Evolutionary conservation across 768 basidiomycete genomes (phyloP).

Genomic region (Kwoniella dejecticola): DNA sequence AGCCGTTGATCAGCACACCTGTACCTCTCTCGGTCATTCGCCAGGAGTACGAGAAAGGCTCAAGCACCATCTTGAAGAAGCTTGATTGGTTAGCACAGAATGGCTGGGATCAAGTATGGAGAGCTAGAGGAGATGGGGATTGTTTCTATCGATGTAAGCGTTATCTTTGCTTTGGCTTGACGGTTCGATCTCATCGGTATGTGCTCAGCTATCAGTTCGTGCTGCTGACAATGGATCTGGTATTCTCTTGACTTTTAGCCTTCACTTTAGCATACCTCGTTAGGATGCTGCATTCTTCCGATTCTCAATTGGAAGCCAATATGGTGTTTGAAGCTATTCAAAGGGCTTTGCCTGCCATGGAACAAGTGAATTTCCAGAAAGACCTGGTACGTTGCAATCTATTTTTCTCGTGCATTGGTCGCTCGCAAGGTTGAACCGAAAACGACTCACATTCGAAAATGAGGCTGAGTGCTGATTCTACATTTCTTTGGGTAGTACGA

Average conservation of each 20-base stretch:
- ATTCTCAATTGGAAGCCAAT: conserved; percentile 60
- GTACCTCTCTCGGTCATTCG: conserved; percentile 49
- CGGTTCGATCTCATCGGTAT: too few species aligned
- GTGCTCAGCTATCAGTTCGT: background rate
- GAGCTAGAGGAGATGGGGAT: conserved; percentile 74
- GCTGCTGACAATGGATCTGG: too few species aligned
- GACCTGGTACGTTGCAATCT: conserved; percentile 68
- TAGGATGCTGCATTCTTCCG: conserved; percentile 62
- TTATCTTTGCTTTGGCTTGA: background rate
- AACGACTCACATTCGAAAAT: background rate
- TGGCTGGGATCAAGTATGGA: conserved; percentile 69
- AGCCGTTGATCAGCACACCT: conserved; percentile 55
- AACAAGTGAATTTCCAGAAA: conserved; percentile 61
- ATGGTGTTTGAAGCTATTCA: conserved; percentile 63
- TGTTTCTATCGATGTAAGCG: conserved; percentile 85
- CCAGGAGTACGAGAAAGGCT: conserved; percentile 50
- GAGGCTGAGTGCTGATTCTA: too few species aligned
- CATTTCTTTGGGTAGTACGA: too few species aligned
- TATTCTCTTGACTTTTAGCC: conserved; percentile 58
- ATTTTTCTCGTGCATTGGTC: background rate
- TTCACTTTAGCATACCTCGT: conserved; percentile 80
- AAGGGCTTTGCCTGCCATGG: conserved; percentile 61
- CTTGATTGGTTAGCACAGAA: conserved; percentile 68
- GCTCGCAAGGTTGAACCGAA: background rate
- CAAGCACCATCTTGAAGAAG: conserved; percentile 65